Percentiles rank a stretch among this genome's conserved stretches.
Evolutionary conservation across 495 filamentous ascomycete species (phyloP).

Genomic region (Penicillium subrubescens): DNA sequence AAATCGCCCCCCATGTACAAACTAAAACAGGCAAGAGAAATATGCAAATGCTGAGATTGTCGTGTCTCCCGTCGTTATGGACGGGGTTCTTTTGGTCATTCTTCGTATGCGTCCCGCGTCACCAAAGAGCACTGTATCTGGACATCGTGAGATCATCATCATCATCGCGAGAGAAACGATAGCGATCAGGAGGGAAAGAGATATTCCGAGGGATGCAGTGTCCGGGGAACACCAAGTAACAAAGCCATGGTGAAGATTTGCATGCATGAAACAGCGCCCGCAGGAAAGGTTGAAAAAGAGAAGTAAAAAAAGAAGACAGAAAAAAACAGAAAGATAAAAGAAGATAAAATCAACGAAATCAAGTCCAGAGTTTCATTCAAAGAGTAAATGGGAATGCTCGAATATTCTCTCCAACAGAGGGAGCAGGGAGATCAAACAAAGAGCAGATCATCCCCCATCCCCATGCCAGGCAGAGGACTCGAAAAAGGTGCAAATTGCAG

Average conservation of each 20-base stretch:
- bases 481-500: constrained; percentile 5
- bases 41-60: constrained; percentile 51
- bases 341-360: constrained; percentile 11
- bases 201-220: constrained; percentile 6
- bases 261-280: constrained; percentile 42
- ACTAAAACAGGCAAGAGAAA: constrained; percentile 43
- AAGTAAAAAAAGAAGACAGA: constrained; percentile 21
- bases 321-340: constrained; percentile 19
- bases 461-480: background rate
- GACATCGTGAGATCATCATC: constrained; percentile 20
- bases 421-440: background rate
- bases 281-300: constrained; percentile 24
- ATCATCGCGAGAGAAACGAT: background rate
- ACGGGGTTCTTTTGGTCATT: constrained; percentile 39
- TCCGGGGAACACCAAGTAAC: constrained; percentile 27
- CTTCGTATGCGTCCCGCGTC: constrained; percentile 40
- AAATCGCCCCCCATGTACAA: constrained; percentile 41
- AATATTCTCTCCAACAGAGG: background rate
- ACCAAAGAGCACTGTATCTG: constrained; percentile 28
- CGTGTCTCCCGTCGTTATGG: constrained; percentile 40
- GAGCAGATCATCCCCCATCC: background rate
- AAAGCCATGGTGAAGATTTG: constrained; percentile 34
- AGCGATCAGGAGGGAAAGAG: background rate
- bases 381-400: constrained; percentile 4
- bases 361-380: constrained; percentile 5